Conservation (phyloP, 495 filamentous ascomycete species). For the Aspergillus cristatus region DNA sequence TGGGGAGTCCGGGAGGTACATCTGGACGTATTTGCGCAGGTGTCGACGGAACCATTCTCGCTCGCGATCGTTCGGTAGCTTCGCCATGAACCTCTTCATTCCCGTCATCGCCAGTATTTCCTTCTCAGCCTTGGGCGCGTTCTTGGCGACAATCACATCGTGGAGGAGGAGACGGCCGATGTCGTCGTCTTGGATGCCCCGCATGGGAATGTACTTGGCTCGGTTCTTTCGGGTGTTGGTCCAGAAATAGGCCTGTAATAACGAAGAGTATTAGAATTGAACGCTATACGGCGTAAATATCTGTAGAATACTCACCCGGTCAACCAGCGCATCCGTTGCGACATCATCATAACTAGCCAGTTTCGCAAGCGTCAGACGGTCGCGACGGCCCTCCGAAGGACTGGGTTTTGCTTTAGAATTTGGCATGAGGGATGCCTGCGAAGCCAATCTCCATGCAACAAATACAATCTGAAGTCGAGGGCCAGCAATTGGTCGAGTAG, state of each 20-base stretch:
- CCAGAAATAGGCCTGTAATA: constrained; percentile 79
- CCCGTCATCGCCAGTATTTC: constrained; percentile 63
- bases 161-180: constrained; percentile 69
- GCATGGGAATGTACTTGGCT: constrained; percentile 71
- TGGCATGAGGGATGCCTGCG: constrained; percentile 19
- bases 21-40: constrained; percentile 81
- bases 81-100: constrained; percentile 58
- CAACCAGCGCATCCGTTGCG: constrained; percentile 88
- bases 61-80: constrained; percentile 64
- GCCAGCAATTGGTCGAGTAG: neutral
- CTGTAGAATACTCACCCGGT: constrained; percentile 60
- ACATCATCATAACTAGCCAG: constrained; percentile 92
- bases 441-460: constrained; percentile 7
- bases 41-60: constrained; percentile 82
- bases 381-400: constrained; percentile 45
- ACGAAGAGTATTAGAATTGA: constrained; percentile 13
- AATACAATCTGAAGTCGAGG: too few species aligned
- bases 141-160: constrained; percentile 65
- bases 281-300: neutral
- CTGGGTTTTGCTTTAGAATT: constrained; percentile 36
- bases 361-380: constrained; percentile 74
- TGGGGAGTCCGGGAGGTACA: constrained; percentile 85
- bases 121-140: constrained; percentile 57
- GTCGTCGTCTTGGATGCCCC: constrained; percentile 73
- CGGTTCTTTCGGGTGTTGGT: constrained; percentile 91